phyloP scores from a whole-genome alignment of 139 green algal genomes.

The Coelastrella sp. region DNA sequence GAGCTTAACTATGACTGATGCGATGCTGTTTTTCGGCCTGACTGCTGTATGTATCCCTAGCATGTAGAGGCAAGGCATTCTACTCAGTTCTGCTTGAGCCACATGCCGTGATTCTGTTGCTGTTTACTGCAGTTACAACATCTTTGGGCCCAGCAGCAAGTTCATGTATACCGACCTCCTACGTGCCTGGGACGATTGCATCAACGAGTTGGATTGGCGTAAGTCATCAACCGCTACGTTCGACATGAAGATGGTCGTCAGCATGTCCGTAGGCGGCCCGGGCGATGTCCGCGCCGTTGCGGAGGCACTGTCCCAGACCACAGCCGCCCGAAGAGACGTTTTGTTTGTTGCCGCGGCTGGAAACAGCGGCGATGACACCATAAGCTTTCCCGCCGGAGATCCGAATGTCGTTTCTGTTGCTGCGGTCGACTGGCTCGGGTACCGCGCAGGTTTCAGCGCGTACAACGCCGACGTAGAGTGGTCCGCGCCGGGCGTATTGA shows the following conservation, averaged over 20 bases:
- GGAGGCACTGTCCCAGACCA: not conserved
- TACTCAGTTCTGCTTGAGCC: too few species aligned
- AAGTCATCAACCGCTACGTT: not conserved
- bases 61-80: too few species aligned
- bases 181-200: not conserved
- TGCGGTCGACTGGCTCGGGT: not conserved
- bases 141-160: not conserved
- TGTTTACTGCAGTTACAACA: not conserved
- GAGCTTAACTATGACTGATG: too few species aligned
- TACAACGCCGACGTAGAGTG: constrained; percentile 7
- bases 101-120: not conserved
- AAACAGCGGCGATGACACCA: not conserved
- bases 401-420: constrained; percentile 2
- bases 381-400: not conserved
- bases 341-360: not conserved
- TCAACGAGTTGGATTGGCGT: not conserved
- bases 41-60: too few species aligned
- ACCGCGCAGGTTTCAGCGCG: not conserved
- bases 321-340: not conserved
- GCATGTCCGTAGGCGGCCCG: not conserved
- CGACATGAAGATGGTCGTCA: constrained; percentile 18
- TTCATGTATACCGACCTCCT: not conserved
- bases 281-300: not conserved
- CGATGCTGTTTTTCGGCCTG: too few species aligned
- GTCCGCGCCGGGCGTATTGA: not conserved